Conservation (phyloP, 2,329 filamentous ascomycete species). For the Orbilia quercus region DNA sequence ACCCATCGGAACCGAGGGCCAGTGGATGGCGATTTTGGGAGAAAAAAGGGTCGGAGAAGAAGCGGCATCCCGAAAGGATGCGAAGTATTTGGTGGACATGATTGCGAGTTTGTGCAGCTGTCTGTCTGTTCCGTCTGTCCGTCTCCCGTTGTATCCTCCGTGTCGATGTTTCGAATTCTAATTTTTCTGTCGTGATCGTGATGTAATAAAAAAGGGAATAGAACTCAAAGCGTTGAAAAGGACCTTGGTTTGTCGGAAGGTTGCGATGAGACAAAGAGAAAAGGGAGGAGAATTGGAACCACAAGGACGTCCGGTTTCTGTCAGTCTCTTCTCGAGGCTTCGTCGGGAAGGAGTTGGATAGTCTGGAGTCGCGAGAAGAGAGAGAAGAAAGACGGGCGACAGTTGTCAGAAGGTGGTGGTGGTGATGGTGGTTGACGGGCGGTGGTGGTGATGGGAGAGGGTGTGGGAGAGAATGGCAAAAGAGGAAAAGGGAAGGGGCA, state of each 20-base stretch:
- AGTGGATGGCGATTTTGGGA: slow-evolving; percentile 57
- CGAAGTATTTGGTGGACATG: slow-evolving; percentile 52
- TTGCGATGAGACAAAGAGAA: slow-evolving; percentile 11
- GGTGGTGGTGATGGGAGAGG: slow-evolving; percentile 17
- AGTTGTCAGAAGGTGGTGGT: slow-evolving; percentile 11
- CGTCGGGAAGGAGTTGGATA: not conserved
- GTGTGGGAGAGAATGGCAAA: slow-evolving; percentile 20
- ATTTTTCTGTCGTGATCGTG: slow-evolving; percentile 13
- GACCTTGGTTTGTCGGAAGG: slow-evolving; percentile 12
- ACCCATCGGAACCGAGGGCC: slow-evolving; percentile 59
- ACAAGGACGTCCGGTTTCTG: slow-evolving; percentile 16
- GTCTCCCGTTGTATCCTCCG: not conserved
- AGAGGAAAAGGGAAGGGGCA: slow-evolving; percentile 49
- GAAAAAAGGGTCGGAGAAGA: slow-evolving; percentile 53
- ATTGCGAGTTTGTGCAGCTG: not conserved
- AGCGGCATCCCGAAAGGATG: slow-evolving; percentile 49
- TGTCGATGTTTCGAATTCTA: slow-evolving; percentile 3
- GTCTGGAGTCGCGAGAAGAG: slow-evolving; percentile 22
- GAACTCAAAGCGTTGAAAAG: not conserved
- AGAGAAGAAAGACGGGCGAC: slow-evolving; percentile 27
- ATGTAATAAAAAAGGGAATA: slow-evolving; percentile 5
- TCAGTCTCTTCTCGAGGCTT: slow-evolving; percentile 27
- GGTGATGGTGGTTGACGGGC: slow-evolving; percentile 7
- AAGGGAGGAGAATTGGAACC: slow-evolving; percentile 14
- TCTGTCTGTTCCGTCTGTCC: too few species aligned